Conservation (phyloP, 495 filamentous ascomycete genomes). For the Sordaria brevicollis region DNA sequence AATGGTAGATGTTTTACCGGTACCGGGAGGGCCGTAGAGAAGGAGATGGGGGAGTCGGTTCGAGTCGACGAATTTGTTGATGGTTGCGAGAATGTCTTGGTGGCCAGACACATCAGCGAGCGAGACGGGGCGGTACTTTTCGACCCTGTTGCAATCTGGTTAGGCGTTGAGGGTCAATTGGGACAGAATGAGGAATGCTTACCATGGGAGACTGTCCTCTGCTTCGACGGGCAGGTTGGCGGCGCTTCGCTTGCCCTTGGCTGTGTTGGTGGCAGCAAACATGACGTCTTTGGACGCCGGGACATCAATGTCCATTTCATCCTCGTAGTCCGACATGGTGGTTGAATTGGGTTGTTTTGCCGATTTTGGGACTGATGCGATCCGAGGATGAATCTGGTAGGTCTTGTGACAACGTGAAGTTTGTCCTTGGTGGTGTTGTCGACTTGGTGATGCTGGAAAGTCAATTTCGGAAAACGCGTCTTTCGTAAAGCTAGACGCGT, state of each 20-base stretch:
- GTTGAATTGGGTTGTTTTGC: not conserved
- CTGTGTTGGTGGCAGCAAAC: constrained; percentile 54
- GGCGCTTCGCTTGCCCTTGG: constrained; percentile 81
- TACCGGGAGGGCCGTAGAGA: constrained; percentile 94
- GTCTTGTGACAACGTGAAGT: not conserved
- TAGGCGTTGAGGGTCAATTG: not conserved
- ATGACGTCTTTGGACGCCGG: constrained; percentile 45
- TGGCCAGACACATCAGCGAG: constrained; percentile 94
- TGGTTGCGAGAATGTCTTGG: constrained; percentile 91
- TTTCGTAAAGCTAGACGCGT: not conserved
- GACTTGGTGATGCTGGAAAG: not conserved
- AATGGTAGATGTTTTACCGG: constrained; percentile 95
- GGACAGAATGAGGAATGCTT: constrained; percentile 7
- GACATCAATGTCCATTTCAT: constrained; percentile 80
- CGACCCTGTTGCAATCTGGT: constrained; percentile 55
- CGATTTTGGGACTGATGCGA: rapidly evolving
- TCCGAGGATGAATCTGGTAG: not conserved
- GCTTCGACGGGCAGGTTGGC: constrained; percentile 91
- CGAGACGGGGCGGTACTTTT: constrained; percentile 88
- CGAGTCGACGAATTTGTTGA: constrained; percentile 90
- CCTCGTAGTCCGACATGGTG: constrained; percentile 82
- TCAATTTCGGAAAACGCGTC: not conserved
- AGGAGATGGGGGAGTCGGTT: constrained; percentile 95
- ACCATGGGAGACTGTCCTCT: constrained; percentile 93
- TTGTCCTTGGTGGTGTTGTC: not conserved